A percentile compares a stretch with the other conserved stretches of the same genome.
phyloP scores from a whole-genome alignment of 345 rosid genomes.

The Conringia planisiliqua region DNA sequence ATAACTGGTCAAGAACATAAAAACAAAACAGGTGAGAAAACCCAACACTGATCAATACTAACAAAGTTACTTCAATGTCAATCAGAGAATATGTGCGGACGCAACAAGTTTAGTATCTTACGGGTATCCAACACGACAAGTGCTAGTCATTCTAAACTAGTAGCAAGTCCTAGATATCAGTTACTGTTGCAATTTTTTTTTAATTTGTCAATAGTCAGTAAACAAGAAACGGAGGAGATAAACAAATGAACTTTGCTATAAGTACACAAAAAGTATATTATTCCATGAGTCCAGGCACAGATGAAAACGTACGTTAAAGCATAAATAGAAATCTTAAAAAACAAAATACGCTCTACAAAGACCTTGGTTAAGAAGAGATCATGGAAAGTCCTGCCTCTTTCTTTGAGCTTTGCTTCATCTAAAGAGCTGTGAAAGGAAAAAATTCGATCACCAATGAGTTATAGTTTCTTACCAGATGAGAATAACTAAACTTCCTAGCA shows the following conservation, averaged over 20 bases:
- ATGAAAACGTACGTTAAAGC: not conserved
- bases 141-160: not conserved
- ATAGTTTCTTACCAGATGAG: not conserved
- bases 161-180: not conserved
- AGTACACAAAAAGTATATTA: not conserved
- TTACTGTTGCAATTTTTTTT: too few species aligned
- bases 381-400: conserved; percentile 81
- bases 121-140: not conserved
- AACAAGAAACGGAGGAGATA: too few species aligned
- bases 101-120: too few species aligned
- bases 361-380: conserved; percentile 93
- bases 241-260: too few species aligned
- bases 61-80: conserved; percentile 4
- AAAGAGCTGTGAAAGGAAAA: conserved; percentile 50
- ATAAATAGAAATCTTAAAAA: not conserved
- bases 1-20: conserved; percentile 50
- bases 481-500: not conserved
- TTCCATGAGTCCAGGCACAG: not conserved
- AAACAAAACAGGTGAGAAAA: conserved; percentile 24
- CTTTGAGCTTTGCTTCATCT: conserved; percentile 88
- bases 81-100: conserved; percentile 26
- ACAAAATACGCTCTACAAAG: not conserved
- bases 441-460: not conserved
- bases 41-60: conserved; percentile 1
- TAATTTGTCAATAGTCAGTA: too few species aligned